phyloP scores from a whole-genome alignment of 2,329 filamentous ascomycete species.

The Cladosporium oxysporum region DNA sequence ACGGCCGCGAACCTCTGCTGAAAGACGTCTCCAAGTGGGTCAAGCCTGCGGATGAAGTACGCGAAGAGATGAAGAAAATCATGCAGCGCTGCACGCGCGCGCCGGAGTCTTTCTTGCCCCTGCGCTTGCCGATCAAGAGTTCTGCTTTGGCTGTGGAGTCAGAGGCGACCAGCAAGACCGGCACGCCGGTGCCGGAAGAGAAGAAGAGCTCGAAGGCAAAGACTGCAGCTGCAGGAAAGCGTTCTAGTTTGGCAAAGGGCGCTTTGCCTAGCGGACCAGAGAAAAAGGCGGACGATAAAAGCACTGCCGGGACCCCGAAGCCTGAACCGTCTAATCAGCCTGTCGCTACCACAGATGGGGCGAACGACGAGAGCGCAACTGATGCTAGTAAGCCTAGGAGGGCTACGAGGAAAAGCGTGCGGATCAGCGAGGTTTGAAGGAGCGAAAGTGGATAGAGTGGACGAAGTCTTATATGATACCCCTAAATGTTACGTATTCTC shows the following conservation, averaged over 20 bases:
- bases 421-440: slow-evolving; percentile 35
- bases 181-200: slow-evolving; percentile 24
- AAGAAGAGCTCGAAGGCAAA: slow-evolving; percentile 12
- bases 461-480: slow-evolving; percentile 4
- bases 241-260: slow-evolving; percentile 12
- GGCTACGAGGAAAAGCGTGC: slow-evolving; percentile 34
- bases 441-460: background rate
- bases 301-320: background rate
- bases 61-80: slow-evolving; percentile 57
- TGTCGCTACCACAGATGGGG: slow-evolving; percentile 2
- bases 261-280: slow-evolving; percentile 3
- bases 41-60: slow-evolving; percentile 54
- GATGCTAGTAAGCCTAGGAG: slow-evolving; percentile 29
- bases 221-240: slow-evolving; percentile 1
- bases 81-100: slow-evolving; percentile 60
- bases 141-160: slow-evolving; percentile 26
- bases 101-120: slow-evolving; percentile 56
- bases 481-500: background rate
- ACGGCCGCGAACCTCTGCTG: slow-evolving; percentile 53
- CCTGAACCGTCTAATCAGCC: slow-evolving; percentile 9
- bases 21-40: slow-evolving; percentile 59
- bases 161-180: slow-evolving; percentile 29
- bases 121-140: slow-evolving; percentile 52
- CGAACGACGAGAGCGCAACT: slow-evolving; percentile 8
- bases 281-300: slow-evolving; percentile 20